Base-by-base conservation (phyloP, 164 flowering plant species). In the Vitis cinerea region DNA sequence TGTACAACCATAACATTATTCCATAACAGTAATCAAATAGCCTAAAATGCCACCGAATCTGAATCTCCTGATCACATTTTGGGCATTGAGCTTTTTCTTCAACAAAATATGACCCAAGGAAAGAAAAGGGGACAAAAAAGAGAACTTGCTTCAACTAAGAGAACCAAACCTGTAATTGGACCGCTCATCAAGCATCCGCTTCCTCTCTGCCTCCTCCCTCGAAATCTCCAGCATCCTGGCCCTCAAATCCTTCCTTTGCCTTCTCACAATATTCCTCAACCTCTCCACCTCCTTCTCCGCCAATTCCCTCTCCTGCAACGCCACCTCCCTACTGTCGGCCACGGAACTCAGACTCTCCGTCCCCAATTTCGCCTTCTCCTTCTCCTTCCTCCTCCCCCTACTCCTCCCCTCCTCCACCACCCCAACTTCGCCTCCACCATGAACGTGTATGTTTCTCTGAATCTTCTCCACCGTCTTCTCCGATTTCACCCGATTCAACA, bases 271-370 rank as follows among this genome's bases (percentile, higher is more conserved):
- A 63, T 84, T 84, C 88, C 97, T 83, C 84, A 92, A 70, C 78
- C 89, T 83, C 83, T 90, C 95, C 72, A 92, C 98, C 73, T 96
- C 99, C 82, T 83, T 91, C 81, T 88, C 91, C 27, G 98, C 95
- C 79, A 64, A 23, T 9, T 92, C 97, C 68, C 97, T 86, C 82
- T 96, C 99, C 68, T 74, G 75, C 83, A 90, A 66, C 0, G 96
- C 97, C 37, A 69, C 81, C 79, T 93, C 97, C 73, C 89, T 84
- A 70, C 70, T 84, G 66, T 84, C 92, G 17, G 74, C 74, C 4
- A 61, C 70, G 44, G 44, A 37, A 27, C 71, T 53, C 2, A 77
- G 70, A 74, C 75, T 72, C 74, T 80, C 83, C 65, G 66, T 79
- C 63, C 68, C 75, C 52, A 31, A 10, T 29, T 66, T 75, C 29